Base-by-base conservation (phyloP, 768 basidiomycete genomes). In the Leccinum obscurum region DNA sequence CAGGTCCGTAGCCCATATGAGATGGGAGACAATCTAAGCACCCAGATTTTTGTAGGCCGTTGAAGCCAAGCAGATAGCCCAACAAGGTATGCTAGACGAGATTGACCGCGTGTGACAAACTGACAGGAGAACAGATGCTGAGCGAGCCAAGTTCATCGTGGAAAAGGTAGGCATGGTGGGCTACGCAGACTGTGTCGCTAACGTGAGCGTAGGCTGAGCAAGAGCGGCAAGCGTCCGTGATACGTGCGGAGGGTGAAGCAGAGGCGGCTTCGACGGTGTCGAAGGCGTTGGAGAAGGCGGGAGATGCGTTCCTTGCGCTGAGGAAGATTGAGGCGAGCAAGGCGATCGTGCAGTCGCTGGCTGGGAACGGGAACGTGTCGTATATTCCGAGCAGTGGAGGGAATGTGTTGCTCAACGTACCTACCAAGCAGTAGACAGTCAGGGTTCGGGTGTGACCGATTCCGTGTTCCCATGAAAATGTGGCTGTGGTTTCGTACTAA, bases 21-120 rank as follows among this genome's bases (percentile, higher is more conserved):
- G 3, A 39, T 22, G 17, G 51, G 30, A 44, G 46, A 50, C 1
- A 20, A 51, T 51, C 37, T 56, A 46, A 63, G 20, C 20, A 17
- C 52, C 17, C 9, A 28, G 57, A 0, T 53, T 13, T 32, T 52
- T 58, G 35, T 52, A 82, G 87, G 97, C 97, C n/a, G 97, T 99
- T 9, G 97, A 99, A 77, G 96, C 96, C 44, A 99, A 99, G 76
- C 97, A 98, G 76, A 98, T 99, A 73, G 97, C 97, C 10, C 97
- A 99, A 75, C 97, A 99, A 84, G 92, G 92, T 93, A 66, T 52
- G 78, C 63, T 4, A n/a, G 48, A 28, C 22, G 30, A 53, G 53
- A 22, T 32, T 44, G 32, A n/a, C 24, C 2, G 6, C 3, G 41
- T 22, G 24, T 53, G 53, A 57, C 52, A 15, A n/a, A 52, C 70